Evolutionary conservation across 331 rosid genomes (phyloP).

Genomic region (Malus hybrid): DNA sequence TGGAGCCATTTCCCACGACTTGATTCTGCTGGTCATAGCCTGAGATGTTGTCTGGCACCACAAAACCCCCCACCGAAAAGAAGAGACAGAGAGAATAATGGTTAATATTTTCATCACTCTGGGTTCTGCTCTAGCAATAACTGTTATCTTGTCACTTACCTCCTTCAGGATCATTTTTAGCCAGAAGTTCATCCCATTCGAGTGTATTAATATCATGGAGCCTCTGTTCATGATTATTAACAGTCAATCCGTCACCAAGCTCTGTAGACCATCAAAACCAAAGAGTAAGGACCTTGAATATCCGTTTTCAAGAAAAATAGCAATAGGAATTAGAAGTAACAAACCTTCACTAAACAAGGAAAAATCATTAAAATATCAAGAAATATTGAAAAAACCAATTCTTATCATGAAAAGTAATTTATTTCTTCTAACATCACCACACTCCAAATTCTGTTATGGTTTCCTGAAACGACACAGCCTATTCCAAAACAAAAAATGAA

Average conservation of each 20-base stretch:
- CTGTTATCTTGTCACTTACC: constrained; percentile 39
- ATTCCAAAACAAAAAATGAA: not conserved
- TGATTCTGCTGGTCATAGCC: constrained; percentile 47
- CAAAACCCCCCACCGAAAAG: not conserved
- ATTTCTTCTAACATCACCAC: not conserved
- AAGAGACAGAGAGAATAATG: not conserved
- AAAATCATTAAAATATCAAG: not conserved
- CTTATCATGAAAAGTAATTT: not conserved
- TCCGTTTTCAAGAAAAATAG: constrained; percentile 6
- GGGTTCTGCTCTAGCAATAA: constrained; percentile 8
- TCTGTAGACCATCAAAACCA: constrained; percentile 39
- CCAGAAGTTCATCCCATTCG: constrained; percentile 96
- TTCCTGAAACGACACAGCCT: not conserved
- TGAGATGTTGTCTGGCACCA: constrained; percentile 31
- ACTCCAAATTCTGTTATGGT: not conserved
- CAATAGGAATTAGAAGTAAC: not conserved
- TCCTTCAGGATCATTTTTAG: constrained; percentile 44
- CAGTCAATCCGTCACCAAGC: constrained; percentile 27
- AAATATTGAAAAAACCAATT: not conserved
- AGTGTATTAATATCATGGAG: constrained; percentile 95
- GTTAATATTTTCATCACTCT: constrained; percentile 11
- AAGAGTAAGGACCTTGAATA: constrained; percentile 18
- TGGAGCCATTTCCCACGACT: constrained; percentile 28
- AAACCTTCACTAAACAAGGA: not conserved
- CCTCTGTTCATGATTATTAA: constrained; percentile 48